Conservation (phyloP, 768 basidiomycete genomes). For the Leccinum aurantiacum region DNA sequence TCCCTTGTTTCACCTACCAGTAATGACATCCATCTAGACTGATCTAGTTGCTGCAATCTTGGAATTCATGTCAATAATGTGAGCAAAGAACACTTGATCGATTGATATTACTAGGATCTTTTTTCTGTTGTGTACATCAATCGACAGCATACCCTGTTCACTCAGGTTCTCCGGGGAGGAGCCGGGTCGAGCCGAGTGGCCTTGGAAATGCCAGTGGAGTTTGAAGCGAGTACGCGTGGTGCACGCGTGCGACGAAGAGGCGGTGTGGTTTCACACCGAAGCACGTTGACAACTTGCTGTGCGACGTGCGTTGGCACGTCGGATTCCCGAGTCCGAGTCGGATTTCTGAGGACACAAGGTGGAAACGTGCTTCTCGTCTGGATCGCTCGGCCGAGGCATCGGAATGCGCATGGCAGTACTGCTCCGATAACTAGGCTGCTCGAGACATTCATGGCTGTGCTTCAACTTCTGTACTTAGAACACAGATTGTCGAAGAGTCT, state of each 20-base stretch:
- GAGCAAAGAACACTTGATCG: too few relatives aligned
- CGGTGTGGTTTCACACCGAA: background rate
- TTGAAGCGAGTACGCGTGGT: background rate
- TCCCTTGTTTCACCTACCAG: too few relatives aligned
- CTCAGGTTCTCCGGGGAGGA: too few relatives aligned
- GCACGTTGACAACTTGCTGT: background rate
- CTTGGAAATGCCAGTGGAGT: background rate
- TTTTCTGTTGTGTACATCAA: background rate
- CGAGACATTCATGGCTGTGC: too few relatives aligned
- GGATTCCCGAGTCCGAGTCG: background rate
- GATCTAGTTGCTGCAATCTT: too few relatives aligned
- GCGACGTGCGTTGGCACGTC: too few relatives aligned
- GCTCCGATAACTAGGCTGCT: too few relatives aligned
- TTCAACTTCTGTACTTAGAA: too few relatives aligned
- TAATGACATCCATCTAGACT: too few relatives aligned
- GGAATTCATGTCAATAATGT: too few relatives aligned
- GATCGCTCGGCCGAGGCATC: background rate
- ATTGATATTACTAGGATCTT: background rate
- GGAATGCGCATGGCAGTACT: background rate
- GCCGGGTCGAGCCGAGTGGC: too few relatives aligned
- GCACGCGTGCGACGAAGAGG: conserved; percentile 1
- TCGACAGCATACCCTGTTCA: background rate
- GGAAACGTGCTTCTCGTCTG: background rate
- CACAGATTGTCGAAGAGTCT: too few relatives aligned
- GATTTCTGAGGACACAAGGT: background rate